phyloP scores from a whole-genome alignment of 768 basidiomycete species.

The Lactarius vividus region DNA sequence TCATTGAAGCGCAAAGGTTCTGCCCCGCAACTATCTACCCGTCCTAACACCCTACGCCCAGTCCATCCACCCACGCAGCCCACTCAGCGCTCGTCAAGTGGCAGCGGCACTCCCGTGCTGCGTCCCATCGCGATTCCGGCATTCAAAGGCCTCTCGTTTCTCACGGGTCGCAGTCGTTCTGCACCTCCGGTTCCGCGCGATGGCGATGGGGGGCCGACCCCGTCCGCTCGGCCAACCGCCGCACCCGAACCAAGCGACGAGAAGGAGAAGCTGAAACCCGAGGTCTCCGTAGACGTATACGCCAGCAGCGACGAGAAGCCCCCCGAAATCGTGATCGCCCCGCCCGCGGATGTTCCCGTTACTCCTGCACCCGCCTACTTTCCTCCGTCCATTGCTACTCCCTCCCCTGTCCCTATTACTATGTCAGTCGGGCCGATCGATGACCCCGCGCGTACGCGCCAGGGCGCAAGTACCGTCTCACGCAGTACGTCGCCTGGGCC shows the following conservation, averaged over 20 bases:
- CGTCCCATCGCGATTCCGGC: slow-evolving; percentile 22
- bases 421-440: background rate
- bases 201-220: slow-evolving; percentile 25
- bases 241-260: slow-evolving; percentile 5
- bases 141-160: slow-evolving; percentile 27
- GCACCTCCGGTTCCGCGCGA: slow-evolving; percentile 21
- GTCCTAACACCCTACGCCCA: background rate
- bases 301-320: slow-evolving; percentile 3
- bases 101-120: slow-evolving; percentile 11
- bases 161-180: slow-evolving; percentile 26
- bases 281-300: background rate
- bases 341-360: slow-evolving; percentile 4
- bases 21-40: slow-evolving; percentile 22
- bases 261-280: slow-evolving; percentile 20
- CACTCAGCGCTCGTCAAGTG: slow-evolving; percentile 17
- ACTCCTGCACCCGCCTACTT: slow-evolving; percentile 12
- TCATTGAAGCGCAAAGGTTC: slow-evolving; percentile 24
- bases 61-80: background rate
- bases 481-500: slow-evolving; percentile 49
- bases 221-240: background rate
- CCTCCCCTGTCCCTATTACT: background rate
- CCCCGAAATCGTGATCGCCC: background rate
- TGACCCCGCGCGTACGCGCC: slow-evolving; percentile 16
- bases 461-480: slow-evolving; percentile 25
- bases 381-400: background rate